Conservation (phyloP, 345 rosid genomes). For the Populus alba region DNA sequence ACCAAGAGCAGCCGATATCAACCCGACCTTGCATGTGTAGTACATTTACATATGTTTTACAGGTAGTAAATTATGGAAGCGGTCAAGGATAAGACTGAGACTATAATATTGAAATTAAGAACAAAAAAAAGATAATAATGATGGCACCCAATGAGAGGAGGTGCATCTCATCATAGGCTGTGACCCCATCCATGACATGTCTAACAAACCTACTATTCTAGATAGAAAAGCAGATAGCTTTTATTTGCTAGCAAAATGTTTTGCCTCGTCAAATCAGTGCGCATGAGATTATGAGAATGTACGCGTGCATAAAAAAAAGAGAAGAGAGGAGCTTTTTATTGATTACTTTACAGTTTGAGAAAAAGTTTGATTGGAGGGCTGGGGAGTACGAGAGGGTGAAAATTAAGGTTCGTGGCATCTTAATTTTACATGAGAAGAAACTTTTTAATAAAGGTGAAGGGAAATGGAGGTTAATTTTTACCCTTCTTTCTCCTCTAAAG, state of each 20-base stretch:
- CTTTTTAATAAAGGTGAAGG: too few relatives aligned
- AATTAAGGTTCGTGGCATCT: too few relatives aligned
- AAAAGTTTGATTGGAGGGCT: too few relatives aligned
- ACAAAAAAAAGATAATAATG: constrained; percentile 21
- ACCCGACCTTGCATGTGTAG: not conserved
- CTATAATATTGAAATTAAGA: not conserved
- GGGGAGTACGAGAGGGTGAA: too few relatives aligned
- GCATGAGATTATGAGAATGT: not conserved
- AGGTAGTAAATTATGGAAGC: not conserved
- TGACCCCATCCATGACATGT: constrained; percentile 14
- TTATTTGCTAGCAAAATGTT: not conserved
- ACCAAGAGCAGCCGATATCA: too few relatives aligned
- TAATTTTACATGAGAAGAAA: too few relatives aligned
- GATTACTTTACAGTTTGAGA: too few relatives aligned
- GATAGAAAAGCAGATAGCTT: not conserved
- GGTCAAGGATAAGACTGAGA: not conserved
- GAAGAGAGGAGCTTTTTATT: not conserved
- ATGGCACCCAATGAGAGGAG: constrained; percentile 9
- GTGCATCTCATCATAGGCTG: constrained; percentile 28
- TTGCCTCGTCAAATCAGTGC: not conserved
- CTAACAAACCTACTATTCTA: not conserved
- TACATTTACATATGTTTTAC: not conserved
- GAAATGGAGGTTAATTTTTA: too few relatives aligned
- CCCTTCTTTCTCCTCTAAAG: too few relatives aligned
- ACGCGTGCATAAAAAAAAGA: not conserved